Conservation (phyloP, 805 yeast species). For the Candida tallmaniae region DNA sequence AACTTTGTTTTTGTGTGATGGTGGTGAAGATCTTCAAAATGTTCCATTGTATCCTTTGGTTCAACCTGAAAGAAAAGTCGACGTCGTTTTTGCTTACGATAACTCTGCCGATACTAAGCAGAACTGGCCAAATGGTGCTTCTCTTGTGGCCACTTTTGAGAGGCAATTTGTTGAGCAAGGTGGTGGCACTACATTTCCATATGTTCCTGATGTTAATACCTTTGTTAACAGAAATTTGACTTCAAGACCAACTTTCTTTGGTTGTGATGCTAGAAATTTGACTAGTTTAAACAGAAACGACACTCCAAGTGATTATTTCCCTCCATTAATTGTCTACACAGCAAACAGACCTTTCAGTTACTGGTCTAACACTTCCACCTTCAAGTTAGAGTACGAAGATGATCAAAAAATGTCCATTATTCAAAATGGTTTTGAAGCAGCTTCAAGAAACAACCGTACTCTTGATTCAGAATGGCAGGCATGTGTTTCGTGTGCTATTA, state of each 20-base stretch:
- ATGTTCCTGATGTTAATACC: slow-evolving; percentile 67
- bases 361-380: slow-evolving; percentile 70
- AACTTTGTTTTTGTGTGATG: slow-evolving; percentile 32
- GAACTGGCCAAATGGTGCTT: slow-evolving; percentile 37
- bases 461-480: slow-evolving; percentile 63
- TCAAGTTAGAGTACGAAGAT: slow-evolving; percentile 56
- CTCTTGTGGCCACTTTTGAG: slow-evolving; percentile 28
- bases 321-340: slow-evolving; percentile 74
- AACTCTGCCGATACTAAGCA: slow-evolving; percentile 30
- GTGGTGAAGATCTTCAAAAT: slow-evolving; percentile 40
- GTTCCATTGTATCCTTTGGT: slow-evolving; percentile 36
- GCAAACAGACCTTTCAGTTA: slow-evolving; percentile 69
- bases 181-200: slow-evolving; percentile 65
- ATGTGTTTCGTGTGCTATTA: slow-evolving; percentile 79
- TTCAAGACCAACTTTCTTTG: slow-evolving; percentile 73
- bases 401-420: slow-evolving; percentile 57
- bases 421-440: slow-evolving; percentile 68
- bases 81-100: slow-evolving; percentile 35
- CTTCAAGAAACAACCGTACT: slow-evolving; percentile 63
- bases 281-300: slow-evolving; percentile 36
- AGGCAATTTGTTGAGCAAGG: slow-evolving; percentile 41
- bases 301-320: slow-evolving; percentile 22
- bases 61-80: slow-evolving; percentile 28
- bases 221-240: slow-evolving; percentile 60
- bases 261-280: slow-evolving; percentile 66